phyloP scores from a whole-genome alignment of 345 rosid genomes.

The Populus alba region DNA sequence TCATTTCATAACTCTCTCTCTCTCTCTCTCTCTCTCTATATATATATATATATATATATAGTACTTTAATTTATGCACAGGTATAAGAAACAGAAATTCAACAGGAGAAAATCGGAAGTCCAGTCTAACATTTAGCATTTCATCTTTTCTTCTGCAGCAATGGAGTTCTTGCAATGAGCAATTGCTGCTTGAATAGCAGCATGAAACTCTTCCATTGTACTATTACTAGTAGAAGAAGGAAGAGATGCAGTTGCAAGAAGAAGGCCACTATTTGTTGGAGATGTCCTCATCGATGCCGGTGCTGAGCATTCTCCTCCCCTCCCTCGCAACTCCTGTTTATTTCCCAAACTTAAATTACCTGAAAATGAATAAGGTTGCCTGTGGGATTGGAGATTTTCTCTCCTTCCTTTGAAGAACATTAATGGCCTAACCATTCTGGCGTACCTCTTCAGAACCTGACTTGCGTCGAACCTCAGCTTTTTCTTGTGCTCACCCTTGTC shows the following conservation, averaged over 20 bases:
- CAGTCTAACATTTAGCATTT: conserved; percentile 15
- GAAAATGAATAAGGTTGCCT: conserved; percentile 52
- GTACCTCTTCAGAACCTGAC: conserved; percentile 56
- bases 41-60: not conserved
- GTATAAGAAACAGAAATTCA: not conserved
- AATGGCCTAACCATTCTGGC: conserved; percentile 52
- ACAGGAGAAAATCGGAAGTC: not conserved
- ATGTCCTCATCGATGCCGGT: conserved; percentile 84
- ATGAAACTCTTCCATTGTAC: conserved; percentile 95
- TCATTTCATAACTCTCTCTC: not conserved
- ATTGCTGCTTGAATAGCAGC: conserved; percentile 97
- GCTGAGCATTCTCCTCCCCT: conserved; percentile 68
- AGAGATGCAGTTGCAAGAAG: conserved; percentile 45
- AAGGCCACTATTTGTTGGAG: conserved; percentile 80
- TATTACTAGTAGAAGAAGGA: conserved; percentile 52
- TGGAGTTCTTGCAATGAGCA: conserved; percentile 96
- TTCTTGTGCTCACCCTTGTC: conserved; percentile 47
- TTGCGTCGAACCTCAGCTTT: conserved; percentile 53
- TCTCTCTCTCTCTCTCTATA: no score
- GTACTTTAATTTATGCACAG: conserved; percentile 3
- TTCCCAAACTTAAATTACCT: conserved; percentile 37
- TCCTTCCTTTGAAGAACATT: conserved; percentile 50
- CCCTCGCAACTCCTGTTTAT: conserved; percentile 44
- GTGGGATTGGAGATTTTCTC: conserved; percentile 37
- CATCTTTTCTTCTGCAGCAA: conserved; percentile 33